Evolutionary conservation across 805 yeast species (phyloP), one percentile per base, ranked within the genome.

Genomic region (Barnettozyma pratensis): DNA sequence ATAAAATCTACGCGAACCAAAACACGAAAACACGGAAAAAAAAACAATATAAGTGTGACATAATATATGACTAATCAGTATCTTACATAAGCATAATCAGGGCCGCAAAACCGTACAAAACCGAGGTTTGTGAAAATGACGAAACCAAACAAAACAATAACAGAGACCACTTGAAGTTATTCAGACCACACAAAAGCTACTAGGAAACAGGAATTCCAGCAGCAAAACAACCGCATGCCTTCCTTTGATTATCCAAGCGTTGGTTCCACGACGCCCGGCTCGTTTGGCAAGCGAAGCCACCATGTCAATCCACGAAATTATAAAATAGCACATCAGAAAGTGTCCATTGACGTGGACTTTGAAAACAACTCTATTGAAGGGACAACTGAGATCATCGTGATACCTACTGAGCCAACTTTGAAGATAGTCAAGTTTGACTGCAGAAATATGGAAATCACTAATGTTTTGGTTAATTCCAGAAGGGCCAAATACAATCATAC

Each of bases 241-340:
- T 34, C 58, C 1, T 45, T 47, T 29, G 63, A 59, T 43, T 46
- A 52, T 35, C 55, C 51, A 5, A 57, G 58, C 32, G 55, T 40
- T n/a, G 44, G 51, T 7, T 52, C 54, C 0, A 25, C 48, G 2
- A 56, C 61, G 7, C 61, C 61, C 0, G 52, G 57, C 8, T 14
- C 49, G 0, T 19, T 37, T 5, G 32, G 54, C n/a, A 48, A 46
- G 44, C 44, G 52, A 46, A 35, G 30, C 25, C 32, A 14, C 34
- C 37, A 6, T 4, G 32, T 42, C 3, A 31, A 10, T 35, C 47
- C 44, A 5, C 38, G 61, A n/a, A 66, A 64, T 31, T 81, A 87
- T 63, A 81, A 77, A 58, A 77, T 92, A 26, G 90, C 92, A 5
- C 96, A 90, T 64, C 97, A 92, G 65, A 77, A 85, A 55, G 86